phyloP scores from a whole-genome alignment of 257 asterid genomes.

The Perilla frutescens region DNA sequence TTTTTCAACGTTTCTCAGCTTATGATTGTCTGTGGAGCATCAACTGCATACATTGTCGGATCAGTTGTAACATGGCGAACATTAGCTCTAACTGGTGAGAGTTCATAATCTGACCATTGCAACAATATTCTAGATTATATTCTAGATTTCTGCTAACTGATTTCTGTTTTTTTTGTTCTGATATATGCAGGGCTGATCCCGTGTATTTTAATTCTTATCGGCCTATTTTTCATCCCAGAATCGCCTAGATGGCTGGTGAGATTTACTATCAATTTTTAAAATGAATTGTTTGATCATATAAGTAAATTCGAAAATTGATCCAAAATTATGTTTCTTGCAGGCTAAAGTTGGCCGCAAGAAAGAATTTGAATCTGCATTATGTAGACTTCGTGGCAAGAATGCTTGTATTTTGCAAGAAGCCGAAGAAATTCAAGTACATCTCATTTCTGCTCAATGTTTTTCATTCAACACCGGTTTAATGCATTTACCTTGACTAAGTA shows the following conservation, averaged over 20 bases:
- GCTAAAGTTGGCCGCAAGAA: slow-evolving; percentile 75
- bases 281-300: not conserved
- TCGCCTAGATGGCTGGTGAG: slow-evolving; percentile 99
- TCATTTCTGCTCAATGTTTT: not conserved
- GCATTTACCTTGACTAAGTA: not conserved
- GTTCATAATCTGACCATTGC: slow-evolving; percentile 4
- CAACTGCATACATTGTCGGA: slow-evolving; percentile 69
- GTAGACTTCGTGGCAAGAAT: slow-evolving; percentile 67
- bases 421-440: slow-evolving; percentile 68
- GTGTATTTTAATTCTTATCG: slow-evolving; percentile 64
- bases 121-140: not conserved
- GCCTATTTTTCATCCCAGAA: slow-evolving; percentile 82
- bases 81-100: slow-evolving; percentile 75
- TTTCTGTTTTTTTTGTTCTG: slow-evolving; percentile 1
- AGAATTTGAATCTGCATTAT: slow-evolving; percentile 69
- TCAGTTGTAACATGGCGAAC: slow-evolving; percentile 74
- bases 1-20: slow-evolving; percentile 49
- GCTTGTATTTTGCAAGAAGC: slow-evolving; percentile 71
- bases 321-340: slow-evolving; percentile 42
- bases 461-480: not conserved
- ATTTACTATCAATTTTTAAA: not conserved
- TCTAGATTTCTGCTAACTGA: not conserved
- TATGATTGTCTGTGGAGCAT: slow-evolving; percentile 83
- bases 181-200: slow-evolving; percentile 70
- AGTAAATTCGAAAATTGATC: not conserved